phyloP scores from a whole-genome alignment of 768 basidiomycete genomes.

The Chlorophyllum brunneum region DNA sequence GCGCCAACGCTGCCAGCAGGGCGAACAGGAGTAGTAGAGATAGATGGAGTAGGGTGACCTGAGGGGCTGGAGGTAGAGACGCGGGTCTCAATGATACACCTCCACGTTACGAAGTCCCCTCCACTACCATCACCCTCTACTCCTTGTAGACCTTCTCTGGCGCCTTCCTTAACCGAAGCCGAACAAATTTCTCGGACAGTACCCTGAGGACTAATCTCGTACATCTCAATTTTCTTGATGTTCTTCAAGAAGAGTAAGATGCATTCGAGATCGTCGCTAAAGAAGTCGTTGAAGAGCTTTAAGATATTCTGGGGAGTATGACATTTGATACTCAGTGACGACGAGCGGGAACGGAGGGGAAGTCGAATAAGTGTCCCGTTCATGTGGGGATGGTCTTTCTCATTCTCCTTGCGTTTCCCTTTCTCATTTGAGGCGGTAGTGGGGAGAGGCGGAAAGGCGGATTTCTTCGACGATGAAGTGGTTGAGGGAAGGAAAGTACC shows the following conservation, averaged over 20 bases:
- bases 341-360: constrained; percentile 32
- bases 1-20: neutral
- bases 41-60: neutral
- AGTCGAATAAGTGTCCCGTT: constrained; percentile 42
- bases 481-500: neutral
- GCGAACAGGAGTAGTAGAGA: neutral
- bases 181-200: neutral
- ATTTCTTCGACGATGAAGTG: neutral
- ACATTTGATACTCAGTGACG: constrained; percentile 29
- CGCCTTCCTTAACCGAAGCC: neutral
- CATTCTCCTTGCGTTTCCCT: neutral
- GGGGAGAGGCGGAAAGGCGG: constrained; percentile 11
- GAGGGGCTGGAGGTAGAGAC: neutral
- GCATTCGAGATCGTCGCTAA: constrained; percentile 33
- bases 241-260: constrained; percentile 39
- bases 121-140: neutral
- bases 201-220: constrained; percentile 30
- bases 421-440: constrained; percentile 16
- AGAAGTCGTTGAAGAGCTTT: constrained; percentile 35
- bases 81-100: neutral
- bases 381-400: constrained; percentile 16
- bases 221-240: constrained; percentile 33
- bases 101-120: neutral
- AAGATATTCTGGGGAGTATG: constrained; percentile 27
- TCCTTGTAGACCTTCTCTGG: neutral